These are phyloP conservation scores for Botryotinia convoluta DNA, from an alignment of 2,329 filamentous ascomycete species.

Conservation along the genomic window DNA sequence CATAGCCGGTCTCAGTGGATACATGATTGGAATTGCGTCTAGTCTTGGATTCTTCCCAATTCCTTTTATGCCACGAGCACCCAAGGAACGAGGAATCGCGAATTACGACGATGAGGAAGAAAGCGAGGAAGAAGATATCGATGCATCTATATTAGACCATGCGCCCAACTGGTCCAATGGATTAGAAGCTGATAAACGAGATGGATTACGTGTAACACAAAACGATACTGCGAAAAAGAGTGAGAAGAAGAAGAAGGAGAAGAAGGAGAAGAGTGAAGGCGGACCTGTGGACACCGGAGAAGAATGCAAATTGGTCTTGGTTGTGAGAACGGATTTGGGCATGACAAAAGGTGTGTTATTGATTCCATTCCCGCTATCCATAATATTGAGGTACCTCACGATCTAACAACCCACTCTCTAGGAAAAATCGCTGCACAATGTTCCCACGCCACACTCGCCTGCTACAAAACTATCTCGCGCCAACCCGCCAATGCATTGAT, in stretches of 20 bases:
- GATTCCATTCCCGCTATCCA: slow-evolving; percentile 17
- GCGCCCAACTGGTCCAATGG: slow-evolving; percentile 66
- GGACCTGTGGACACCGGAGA: slow-evolving; percentile 51
- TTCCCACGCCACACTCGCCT: slow-evolving; percentile 92
- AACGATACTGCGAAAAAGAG: slow-evolving; percentile 42
- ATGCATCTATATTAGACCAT: slow-evolving; percentile 59
- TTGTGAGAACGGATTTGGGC: slow-evolving; percentile 88
- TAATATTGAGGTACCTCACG: background rate
- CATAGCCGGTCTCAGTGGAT: slow-evolving; percentile 71
- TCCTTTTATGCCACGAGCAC: slow-evolving; percentile 32
- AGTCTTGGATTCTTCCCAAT: slow-evolving; percentile 72
- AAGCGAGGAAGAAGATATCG: slow-evolving; percentile 66
- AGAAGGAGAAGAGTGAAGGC: slow-evolving; percentile 35
- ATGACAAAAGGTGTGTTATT: slow-evolving; percentile 83
- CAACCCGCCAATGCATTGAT: slow-evolving; percentile 56
- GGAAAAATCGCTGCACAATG: slow-evolving; percentile 97
- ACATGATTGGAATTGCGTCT: slow-evolving; percentile 72
- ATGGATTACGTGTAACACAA: slow-evolving; percentile 48
- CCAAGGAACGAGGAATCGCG: slow-evolving; percentile 49
- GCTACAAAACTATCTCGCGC: slow-evolving; percentile 79
- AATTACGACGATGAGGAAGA: slow-evolving; percentile 60
- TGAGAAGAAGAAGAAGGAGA: slow-evolving; percentile 45
- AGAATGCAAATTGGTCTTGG: slow-evolving; percentile 91
- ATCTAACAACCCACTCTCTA: slow-evolving; percentile 41
- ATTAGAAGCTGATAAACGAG: slow-evolving; percentile 55